These are phyloP conservation scores for cucumber (Cucumis sativus) DNA, from an alignment of 306 rosid species.

Conservation along the genomic window DNA sequence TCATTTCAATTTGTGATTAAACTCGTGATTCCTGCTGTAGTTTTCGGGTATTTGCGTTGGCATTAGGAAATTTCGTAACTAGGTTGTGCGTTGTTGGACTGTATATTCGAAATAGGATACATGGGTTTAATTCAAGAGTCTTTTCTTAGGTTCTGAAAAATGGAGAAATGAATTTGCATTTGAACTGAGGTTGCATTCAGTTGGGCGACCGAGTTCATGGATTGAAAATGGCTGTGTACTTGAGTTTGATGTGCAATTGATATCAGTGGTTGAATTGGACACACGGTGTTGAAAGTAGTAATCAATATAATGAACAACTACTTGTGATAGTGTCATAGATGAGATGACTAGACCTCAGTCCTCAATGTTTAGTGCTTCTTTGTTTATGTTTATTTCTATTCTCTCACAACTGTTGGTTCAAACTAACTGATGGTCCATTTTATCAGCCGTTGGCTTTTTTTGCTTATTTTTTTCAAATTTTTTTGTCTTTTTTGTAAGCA, in stretches of 20 bases:
- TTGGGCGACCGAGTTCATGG: not conserved
- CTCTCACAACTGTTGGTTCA: not conserved
- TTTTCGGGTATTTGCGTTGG: not conserved
- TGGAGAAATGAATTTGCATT: not conserved
- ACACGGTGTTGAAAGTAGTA: not conserved
- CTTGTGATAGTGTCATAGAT: not conserved
- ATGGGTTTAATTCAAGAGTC: not conserved
- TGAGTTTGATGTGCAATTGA: not conserved
- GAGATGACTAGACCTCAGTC: not conserved
- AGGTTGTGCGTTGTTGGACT: not conserved
- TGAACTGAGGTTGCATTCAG: not conserved
- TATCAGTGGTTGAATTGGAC: not conserved
- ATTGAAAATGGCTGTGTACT: not conserved
- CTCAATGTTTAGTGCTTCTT: not conserved
- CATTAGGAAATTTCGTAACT: not conserved
- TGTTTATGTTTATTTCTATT: not conserved
- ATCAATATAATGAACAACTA: not conserved
- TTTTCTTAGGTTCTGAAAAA: not conserved
- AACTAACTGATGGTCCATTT: not conserved
- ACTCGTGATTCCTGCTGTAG: not conserved
- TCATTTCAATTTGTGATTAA: not conserved
- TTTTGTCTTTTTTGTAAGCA: slow-evolving; percentile 16
- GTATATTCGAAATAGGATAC: not conserved
- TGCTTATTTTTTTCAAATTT: not conserved
- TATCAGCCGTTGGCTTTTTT: not conserved